Evolutionary conservation across 805 yeast genomes (phyloP).

Genomic region (Metschnikowia arizonensis): DNA sequence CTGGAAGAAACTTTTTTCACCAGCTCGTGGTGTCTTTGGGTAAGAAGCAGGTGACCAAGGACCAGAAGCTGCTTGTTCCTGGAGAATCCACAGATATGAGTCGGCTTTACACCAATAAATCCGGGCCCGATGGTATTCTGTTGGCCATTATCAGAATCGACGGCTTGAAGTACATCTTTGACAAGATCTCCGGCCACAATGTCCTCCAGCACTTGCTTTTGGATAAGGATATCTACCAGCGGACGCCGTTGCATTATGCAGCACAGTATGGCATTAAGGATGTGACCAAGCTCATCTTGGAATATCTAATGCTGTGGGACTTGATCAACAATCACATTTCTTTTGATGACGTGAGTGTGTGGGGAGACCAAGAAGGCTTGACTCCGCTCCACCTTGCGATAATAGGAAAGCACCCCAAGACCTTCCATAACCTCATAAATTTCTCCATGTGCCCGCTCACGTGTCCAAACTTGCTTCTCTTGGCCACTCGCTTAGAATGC

Average conservation of each 20-base stretch:
- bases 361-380: slow-evolving; percentile 77
- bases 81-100: slow-evolving; percentile 29
- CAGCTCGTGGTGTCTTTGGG: slow-evolving; percentile 78
- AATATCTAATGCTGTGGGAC: slow-evolving; percentile 55
- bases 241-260: slow-evolving; percentile 89
- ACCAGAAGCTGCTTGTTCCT: slow-evolving; percentile 41
- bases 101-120: slow-evolving; percentile 24
- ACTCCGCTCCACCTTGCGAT: slow-evolving; percentile 85
- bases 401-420: slow-evolving; percentile 75
- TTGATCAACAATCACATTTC: slow-evolving; percentile 46
- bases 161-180: slow-evolving; percentile 58
- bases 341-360: slow-evolving; percentile 50
- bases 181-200: slow-evolving; percentile 33
- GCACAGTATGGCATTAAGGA: slow-evolving; percentile 78
- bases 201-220: slow-evolving; percentile 35
- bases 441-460: slow-evolving; percentile 37
- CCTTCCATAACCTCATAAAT: slow-evolving; percentile 56
- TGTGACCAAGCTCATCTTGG: slow-evolving; percentile 55
- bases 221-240: slow-evolving; percentile 66
- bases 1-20: slow-evolving; percentile 81
- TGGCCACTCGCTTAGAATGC: slow-evolving; percentile 66
- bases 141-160: slow-evolving; percentile 44
- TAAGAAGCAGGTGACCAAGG: slow-evolving; percentile 45
- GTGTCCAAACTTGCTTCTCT: slow-evolving; percentile 55
- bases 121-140: slow-evolving; percentile 54